Evolutionary conservation across 2,329 filamentous ascomycete genomes (phyloP), one percentile per base, ranked within the genome.

Genomic region (Stemphylium lycopersici): DNA sequence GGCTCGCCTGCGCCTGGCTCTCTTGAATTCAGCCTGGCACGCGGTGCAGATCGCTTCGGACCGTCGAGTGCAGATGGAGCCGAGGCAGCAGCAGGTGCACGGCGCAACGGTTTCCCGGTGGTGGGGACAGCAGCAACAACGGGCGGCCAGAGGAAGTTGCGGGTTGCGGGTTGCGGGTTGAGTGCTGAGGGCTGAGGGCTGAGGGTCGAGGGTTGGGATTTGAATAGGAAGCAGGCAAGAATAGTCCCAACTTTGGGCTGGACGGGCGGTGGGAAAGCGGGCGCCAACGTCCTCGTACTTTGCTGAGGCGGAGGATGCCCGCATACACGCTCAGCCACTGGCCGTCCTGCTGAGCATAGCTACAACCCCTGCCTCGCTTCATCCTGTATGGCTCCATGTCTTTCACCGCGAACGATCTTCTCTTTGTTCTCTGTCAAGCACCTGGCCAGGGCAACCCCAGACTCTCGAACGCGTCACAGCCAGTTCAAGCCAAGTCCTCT

Each of bases 11-110:
- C 43, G 26, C 56, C 46, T 52, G 42, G 43, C 41, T 31, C 12
- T 38, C 41, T 46, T 40, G 49, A 53, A 63, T 58, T 63, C 64
- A 66, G 65, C 62, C 66, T 65, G 59, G 48, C 61, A 55, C 59
- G 55, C 51, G 55, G 16, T 51, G 58, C 63, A 61, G 55, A 62
- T 65, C 56, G 60, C 58, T 59, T 63, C 53, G 58, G 48, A 55
- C 57, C 50, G 49, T 55, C 13, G 32, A 51, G 39, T 36, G 41
- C 48, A 38, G 52, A 48, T 56, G 48, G 39, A 48, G 52, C 58
- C 58, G 52, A 49, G 55, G 56, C 51, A 20, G 52, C 48, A 24
- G 22, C 22, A 34, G 48, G 56, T 47, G 57, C 48, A 52, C 46
- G 45, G 32, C 33, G 37, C 51, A 52, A 44, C 32, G 41, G 49